Conservation (phyloP, 306 rosid species). For the Calophaca sinica region DNA sequence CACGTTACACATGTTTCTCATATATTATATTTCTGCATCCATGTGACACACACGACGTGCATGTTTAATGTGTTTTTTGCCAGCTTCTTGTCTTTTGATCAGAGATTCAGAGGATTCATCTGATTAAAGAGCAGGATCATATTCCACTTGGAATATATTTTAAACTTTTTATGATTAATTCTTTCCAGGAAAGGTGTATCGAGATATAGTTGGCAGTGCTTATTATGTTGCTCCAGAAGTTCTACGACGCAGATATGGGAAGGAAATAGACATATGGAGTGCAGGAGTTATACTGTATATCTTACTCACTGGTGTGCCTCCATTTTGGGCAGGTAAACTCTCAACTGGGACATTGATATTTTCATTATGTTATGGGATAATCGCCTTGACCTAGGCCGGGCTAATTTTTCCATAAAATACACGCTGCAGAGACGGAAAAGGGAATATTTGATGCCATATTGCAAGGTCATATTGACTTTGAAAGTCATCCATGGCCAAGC, state of each 20-base stretch:
- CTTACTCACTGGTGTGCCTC: constrained; percentile 89
- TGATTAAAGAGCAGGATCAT: constrained; percentile 14
- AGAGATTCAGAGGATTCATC: not conserved
- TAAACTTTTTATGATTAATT: constrained; percentile 14
- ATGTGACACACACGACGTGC: no score
- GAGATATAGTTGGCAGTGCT: constrained; percentile 87
- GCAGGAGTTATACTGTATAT: constrained; percentile 85
- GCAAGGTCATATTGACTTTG: constrained; percentile 81
- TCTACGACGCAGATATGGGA: constrained; percentile 74
- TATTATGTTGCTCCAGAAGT: constrained; percentile 96
- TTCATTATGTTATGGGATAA: not conserved
- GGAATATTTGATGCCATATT: constrained; percentile 88
- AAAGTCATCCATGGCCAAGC: constrained; percentile 81
- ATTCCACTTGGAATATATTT: constrained; percentile 16
- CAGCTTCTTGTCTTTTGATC: constrained; percentile 1
- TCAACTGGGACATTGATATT: constrained; percentile 11
- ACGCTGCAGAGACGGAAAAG: constrained; percentile 74
- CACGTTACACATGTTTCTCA: no score
- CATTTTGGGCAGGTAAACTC: constrained; percentile 92
- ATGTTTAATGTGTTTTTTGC: not conserved
- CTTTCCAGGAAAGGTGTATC: constrained; percentile 73
- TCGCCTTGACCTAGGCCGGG: constrained; percentile 28
- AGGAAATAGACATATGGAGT: constrained; percentile 88
- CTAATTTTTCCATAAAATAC: constrained; percentile 32
- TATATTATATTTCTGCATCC: no score